Base-by-base conservation (phyloP, 306 rosid species). In the Prunus kanzakura region DNA sequence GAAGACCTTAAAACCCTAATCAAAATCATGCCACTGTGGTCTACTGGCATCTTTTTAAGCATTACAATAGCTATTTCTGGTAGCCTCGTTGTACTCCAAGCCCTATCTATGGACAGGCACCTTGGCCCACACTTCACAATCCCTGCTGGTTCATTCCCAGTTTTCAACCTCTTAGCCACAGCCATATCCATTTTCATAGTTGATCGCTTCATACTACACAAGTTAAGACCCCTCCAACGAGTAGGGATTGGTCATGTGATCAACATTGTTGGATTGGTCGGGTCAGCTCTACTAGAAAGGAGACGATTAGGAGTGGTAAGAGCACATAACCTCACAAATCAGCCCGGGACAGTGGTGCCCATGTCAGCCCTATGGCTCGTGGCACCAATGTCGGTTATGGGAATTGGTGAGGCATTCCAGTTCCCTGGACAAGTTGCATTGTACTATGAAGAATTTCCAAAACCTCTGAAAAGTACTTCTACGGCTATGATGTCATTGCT, bases 281-380 rank as follows among this genome's bases (percentile, higher is more conserved):
- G 3, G n/a, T 69, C 86, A 1, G 82, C 86, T 19, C 27, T 82
- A 49, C 60, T 82, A 0, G 86, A 82, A 69, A 56, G 51, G 3
- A 8, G 51, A 64, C 73, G 83, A 45, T 76, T 78, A 19, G 71
- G 67, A 19, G 55, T 66, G 46, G 64, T 32, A 3, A 61, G 64
- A 61, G 20, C 27, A 20, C 62, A 68, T 14, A 35, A 47, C 23
- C 63, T 57, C 13, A 6, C 4, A 9, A 52, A 38, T 19, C 78
- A 50, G 18, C 70, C 75, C 2, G 76, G 76, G 49, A 50, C 52
- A 22, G 78, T 3, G 45, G 79, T 69, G 12, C 69, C 79, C 16
- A 73, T 82, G 76, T 69, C 82, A 11, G 82, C 82, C n/a, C 11
- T 74, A 15, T 82, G 82, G 86, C 77, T 78, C 2, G 74, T 81